Conservation (phyloP, 257 asterid species). For the Coffea eugenioides region DNA sequence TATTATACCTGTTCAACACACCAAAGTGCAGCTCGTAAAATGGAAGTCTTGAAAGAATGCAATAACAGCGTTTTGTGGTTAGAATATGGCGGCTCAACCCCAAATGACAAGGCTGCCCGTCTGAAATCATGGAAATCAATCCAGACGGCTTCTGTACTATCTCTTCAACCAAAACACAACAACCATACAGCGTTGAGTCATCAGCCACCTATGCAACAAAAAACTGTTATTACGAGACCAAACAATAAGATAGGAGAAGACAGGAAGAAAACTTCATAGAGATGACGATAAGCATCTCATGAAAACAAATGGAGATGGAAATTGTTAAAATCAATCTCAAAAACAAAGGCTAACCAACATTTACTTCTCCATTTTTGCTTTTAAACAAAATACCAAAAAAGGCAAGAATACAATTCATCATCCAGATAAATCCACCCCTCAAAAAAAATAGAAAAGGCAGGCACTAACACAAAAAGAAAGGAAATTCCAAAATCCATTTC, state of each 20-base stretch:
- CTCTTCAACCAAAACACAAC: conserved; percentile 97
- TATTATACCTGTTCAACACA: conserved; percentile 73
- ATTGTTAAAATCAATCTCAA: not conserved
- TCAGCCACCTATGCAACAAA: conserved; percentile 74
- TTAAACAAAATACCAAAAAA: not conserved
- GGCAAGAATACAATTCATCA: not conserved
- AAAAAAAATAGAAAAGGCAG: not conserved
- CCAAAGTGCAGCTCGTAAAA: conserved; percentile 95
- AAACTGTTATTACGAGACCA: not conserved
- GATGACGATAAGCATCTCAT: not conserved
- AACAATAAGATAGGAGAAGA: not conserved
- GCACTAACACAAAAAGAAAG: not conserved
- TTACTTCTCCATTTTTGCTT: not conserved
- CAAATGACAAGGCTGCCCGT: conserved; percentile 49
- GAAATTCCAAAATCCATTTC: too few relatives aligned
- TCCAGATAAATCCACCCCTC: not conserved
- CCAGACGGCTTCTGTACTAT: conserved; percentile 86
- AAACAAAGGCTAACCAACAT: not conserved
- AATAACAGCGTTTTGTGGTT: conserved; percentile 94
- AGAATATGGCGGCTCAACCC: conserved; percentile 72
- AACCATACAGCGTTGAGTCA: conserved; percentile 93
- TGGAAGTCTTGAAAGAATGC: conserved; percentile 95
- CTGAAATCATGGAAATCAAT: conserved; percentile 78
- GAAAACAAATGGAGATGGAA: not conserved
- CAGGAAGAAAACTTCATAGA: not conserved